Evolutionary conservation across 176 grass and related monocot species (phyloP).

Genomic region (Oryza rufipogon): DNA sequence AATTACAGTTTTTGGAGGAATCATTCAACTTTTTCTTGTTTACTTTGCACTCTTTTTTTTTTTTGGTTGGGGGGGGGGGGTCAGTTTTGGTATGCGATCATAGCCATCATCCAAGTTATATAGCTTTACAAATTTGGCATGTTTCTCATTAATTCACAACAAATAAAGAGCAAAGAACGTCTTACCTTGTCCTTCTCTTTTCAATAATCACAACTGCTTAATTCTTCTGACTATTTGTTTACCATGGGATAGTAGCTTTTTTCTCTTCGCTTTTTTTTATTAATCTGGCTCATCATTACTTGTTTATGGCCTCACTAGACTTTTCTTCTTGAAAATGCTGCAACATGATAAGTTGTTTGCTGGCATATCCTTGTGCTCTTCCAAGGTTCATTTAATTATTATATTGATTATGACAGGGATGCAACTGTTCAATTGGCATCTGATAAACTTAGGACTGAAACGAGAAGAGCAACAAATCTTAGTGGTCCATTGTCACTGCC

Average conservation of each 20-base stretch:
- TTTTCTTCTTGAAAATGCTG: not conserved
- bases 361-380: not conserved
- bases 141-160: not conserved
- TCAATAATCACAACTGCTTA: not conserved
- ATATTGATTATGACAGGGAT: constrained; percentile 58
- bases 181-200: not conserved
- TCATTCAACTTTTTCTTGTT: constrained; percentile 9
- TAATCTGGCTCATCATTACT: not conserved
- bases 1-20: constrained; percentile 37
- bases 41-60: not conserved
- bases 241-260: not conserved
- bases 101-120: constrained; percentile 14
- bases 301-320: not conserved
- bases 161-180: not conserved
- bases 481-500: constrained; percentile 95
- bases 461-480: constrained; percentile 73
- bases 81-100: constrained; percentile 16
- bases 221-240: not conserved
- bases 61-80: too few species aligned
- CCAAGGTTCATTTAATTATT: constrained; percentile 17
- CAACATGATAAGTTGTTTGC: not conserved
- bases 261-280: not conserved
- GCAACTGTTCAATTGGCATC: constrained; percentile 43
- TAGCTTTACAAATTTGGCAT: not conserved
- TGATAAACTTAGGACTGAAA: constrained; percentile 75